Percentiles rank a stretch among this genome's conserved stretches.
These are phyloP conservation scores for Gynochthodes officinalis DNA, from an alignment of 257 asterid genomes.

Conservation along the genomic window DNA sequence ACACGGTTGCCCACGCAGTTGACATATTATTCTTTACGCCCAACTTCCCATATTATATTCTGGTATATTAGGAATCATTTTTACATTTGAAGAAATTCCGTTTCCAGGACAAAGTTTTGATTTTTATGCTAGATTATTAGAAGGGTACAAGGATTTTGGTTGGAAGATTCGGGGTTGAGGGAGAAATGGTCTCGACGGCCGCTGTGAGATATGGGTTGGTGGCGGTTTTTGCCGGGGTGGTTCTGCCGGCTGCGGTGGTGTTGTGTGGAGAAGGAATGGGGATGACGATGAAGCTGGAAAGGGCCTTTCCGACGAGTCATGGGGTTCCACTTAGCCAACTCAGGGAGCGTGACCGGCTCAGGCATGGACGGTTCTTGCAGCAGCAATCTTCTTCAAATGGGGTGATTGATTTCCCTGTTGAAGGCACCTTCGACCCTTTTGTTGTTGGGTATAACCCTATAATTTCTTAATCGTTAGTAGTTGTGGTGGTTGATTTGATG, in stretches of 20 bases:
- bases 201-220: slow-evolving; percentile 18
- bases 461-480: slow-evolving; percentile 2
- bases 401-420: slow-evolving; percentile 76
- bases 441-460: slow-evolving; percentile 72
- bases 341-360: slow-evolving; percentile 57
- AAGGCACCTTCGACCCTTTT: slow-evolving; percentile 89
- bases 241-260: slow-evolving; percentile 30
- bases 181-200: slow-evolving; percentile 35
- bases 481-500: neutral
- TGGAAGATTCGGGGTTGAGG: neutral
- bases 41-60: neutral
- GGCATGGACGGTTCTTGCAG: slow-evolving; percentile 84
- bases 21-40: neutral
- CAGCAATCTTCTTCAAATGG: slow-evolving; percentile 52
- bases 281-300: slow-evolving; percentile 57
- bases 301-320: slow-evolving; percentile 57
- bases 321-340: slow-evolving; percentile 71
- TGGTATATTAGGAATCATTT: neutral
- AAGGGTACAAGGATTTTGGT: neutral
- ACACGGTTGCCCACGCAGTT: neutral
- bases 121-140: neutral
- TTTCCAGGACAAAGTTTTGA: neutral
- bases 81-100: neutral
- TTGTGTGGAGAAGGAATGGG: slow-evolving; percentile 46
- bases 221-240: slow-evolving; percentile 28